These are phyloP conservation scores for Xerocomus brunneocitrinus DNA, from an alignment of 768 basidiomycete genomes.

Conservation along the genomic window DNA sequence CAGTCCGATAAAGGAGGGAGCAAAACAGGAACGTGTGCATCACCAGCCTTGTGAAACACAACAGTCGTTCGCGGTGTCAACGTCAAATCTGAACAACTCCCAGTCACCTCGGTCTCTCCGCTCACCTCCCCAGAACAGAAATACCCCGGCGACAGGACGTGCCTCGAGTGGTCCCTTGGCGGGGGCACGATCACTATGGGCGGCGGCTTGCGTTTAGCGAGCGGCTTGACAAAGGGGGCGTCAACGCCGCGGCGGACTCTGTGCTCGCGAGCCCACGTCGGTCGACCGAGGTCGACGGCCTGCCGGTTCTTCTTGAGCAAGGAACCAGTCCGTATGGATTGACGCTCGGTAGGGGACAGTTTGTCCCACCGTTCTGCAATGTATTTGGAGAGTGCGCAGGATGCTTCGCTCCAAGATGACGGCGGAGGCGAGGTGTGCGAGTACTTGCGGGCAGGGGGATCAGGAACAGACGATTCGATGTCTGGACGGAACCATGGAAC, in stretches of 20 bases:
- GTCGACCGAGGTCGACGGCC: conserved; percentile 30
- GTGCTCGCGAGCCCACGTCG: conserved; percentile 47
- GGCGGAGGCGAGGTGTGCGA: conserved; percentile 5
- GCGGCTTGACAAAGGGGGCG: conserved; percentile 41
- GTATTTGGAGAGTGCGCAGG: conserved; percentile 26
- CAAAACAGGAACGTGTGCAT: conserved; percentile 56
- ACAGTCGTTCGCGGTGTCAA: conserved; percentile 12
- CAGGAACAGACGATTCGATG: background rate
- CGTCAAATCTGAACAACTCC: conserved; percentile 12
- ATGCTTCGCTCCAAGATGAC: conserved; percentile 8
- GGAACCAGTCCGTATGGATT: conserved; percentile 13
- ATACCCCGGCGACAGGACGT: conserved; percentile 16
- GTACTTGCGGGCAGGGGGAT: conserved; percentile 9
- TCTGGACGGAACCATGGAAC: conserved; percentile 53
- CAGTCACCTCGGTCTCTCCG: conserved; percentile 26
- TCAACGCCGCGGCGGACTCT: conserved; percentile 52
- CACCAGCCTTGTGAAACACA: conserved; percentile 36
- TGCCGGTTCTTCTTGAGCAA: conserved; percentile 15
- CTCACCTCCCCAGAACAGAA: conserved; percentile 34
- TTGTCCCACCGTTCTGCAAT: conserved; percentile 31
- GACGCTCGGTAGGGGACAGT: conserved; percentile 21
- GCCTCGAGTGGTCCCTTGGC: conserved; percentile 29
- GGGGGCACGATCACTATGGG: conserved; percentile 29
- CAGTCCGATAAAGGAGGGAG: conserved; percentile 48
- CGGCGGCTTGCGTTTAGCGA: conserved; percentile 17